Evolutionary conservation across 768 basidiomycete species (phyloP), one percentile per base, ranked within the genome.

Genomic region (Paxillus ammoniavirescens): DNA sequence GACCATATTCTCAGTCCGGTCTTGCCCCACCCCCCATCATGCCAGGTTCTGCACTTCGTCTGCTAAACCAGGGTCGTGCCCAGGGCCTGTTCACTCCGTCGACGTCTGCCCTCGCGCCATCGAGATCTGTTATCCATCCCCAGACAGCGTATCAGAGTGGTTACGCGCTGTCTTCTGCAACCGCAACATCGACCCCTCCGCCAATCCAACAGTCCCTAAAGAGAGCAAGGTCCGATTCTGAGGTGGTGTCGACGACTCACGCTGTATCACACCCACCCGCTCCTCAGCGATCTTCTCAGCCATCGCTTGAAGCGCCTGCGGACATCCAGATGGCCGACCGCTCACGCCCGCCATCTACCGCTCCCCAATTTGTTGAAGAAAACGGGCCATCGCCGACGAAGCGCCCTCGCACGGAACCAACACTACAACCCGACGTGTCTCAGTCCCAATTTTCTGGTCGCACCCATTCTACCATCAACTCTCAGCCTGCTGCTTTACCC

Each of bases 61-160:
- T 92, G 42, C 77, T 92, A 42, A 87, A 91, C 65, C 90, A 92
- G 77, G 89, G 89, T 55, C 83, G 89, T 55, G 89, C 89, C 0
- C 90, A 91, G 73, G 89, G 89, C 54, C 78, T 92, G 28, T 91
- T 91, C 66, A 91, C 90, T 23, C 90, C 90, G 4, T 90, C 89
- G 18, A 91, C 91, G 9, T 86, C 90, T 49, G 77, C 78, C 57
- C 69, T 80, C 50, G 70, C 72, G 47, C 61, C 66, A 30, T 69
- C 77, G 59, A 75, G 79, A 51, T 67, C 74, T 42, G 69, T 78
- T 52, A 77, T 77, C 38, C 80, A 81, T 55, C 80, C 85, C 35
- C 85, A 84, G 47, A 75, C 74, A 31, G 76, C 80, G 12, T 78
- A 76, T 53, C 70, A 75, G 58, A 62, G 70, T 47, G 71, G 71